A percentile compares a stretch with the other conserved stretches of the same genome.
Conservation (phyloP, 805 yeast species). For the Kockiozyma suomiensis region DNA sequence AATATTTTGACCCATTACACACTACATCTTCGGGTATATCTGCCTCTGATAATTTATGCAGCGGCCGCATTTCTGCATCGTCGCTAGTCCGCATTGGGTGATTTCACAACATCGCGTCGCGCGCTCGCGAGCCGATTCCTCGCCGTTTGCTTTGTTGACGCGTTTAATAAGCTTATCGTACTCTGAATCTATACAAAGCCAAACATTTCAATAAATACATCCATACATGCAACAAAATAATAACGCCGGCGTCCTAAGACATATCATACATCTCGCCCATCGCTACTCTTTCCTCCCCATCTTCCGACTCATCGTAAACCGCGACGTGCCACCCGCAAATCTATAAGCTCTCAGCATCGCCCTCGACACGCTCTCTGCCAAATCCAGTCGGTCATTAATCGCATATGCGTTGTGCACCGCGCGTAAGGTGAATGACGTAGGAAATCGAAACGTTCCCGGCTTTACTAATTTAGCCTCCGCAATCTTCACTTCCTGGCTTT, state of each 20-base stretch:
- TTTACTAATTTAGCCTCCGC: not conserved
- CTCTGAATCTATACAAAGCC: too few relatives aligned
- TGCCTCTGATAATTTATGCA: too few relatives aligned
- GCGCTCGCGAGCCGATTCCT: not conserved
- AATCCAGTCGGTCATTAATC: slow-evolving; percentile 2
- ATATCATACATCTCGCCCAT: too few relatives aligned
- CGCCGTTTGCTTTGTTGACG: not conserved
- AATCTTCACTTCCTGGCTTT: not conserved
- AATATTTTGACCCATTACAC: too few relatives aligned
- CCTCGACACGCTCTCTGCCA: slow-evolving; percentile 3
- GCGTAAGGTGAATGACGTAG: slow-evolving; percentile 14
- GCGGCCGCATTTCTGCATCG: not conserved
- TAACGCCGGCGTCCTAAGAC: too few relatives aligned
- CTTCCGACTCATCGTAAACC: too few relatives aligned
- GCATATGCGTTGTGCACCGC: slow-evolving; percentile 18
- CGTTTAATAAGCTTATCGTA: too few relatives aligned
- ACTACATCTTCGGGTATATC: too few relatives aligned
- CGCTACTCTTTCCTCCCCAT: too few relatives aligned
- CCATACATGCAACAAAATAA: too few relatives aligned
- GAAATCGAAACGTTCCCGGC: slow-evolving; percentile 16
- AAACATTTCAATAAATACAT: too few relatives aligned
- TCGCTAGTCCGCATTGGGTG: not conserved
- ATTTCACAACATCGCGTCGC: not conserved
- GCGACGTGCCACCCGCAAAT: not conserved
- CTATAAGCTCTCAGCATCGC: slow-evolving; percentile 7